A percentile compares a stretch with the other conserved stretches of the same genome.
Evolutionary conservation across 257 asterid species (phyloP).

Genomic region (Primulina huaijiensis): DNA sequence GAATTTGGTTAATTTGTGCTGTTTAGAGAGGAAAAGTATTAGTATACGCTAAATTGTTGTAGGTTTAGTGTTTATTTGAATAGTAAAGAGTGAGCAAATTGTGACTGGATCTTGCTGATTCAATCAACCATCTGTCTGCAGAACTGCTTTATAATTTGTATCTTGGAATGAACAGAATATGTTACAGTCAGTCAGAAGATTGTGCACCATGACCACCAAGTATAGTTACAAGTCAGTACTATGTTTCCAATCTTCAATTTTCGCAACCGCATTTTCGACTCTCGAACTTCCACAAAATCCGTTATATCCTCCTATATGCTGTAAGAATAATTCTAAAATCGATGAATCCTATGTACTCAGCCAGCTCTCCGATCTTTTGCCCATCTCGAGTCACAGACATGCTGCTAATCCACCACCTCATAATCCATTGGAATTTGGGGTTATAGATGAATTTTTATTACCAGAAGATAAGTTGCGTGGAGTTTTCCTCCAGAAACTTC

Average conservation of each 20-base stretch:
- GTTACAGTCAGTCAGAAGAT: slow-evolving; percentile 21
- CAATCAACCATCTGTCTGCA: too few relatives aligned
- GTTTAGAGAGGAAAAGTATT: too few relatives aligned
- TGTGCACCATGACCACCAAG: slow-evolving; percentile 26
- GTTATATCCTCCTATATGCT: neutral
- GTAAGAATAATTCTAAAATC: slow-evolving; percentile 2
- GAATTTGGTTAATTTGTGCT: too few relatives aligned
- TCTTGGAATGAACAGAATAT: neutral
- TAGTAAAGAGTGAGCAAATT: too few relatives aligned
- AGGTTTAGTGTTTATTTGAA: too few relatives aligned
- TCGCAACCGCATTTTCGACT: slow-evolving; percentile 31
- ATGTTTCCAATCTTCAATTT: slow-evolving; percentile 17
- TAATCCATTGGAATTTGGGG: slow-evolving; percentile 23
- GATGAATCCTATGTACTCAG: slow-evolving; percentile 54
- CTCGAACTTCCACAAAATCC: slow-evolving; percentile 21
- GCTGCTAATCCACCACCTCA: slow-evolving; percentile 14
- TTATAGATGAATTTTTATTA: slow-evolving; percentile 53
- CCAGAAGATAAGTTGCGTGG: slow-evolving; percentile 86
- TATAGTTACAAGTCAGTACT: slow-evolving; percentile 17
- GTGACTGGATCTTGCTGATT: too few relatives aligned
- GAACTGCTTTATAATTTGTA: too few relatives aligned
- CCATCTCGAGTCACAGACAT: slow-evolving; percentile 36
- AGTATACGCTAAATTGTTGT: too few relatives aligned
- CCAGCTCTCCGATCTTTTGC: slow-evolving; percentile 62
- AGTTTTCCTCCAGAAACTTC: slow-evolving; percentile 63